Conservation (phyloP, 148 eudicot genomes). For the Suaeda aralocaspica region DNA sequence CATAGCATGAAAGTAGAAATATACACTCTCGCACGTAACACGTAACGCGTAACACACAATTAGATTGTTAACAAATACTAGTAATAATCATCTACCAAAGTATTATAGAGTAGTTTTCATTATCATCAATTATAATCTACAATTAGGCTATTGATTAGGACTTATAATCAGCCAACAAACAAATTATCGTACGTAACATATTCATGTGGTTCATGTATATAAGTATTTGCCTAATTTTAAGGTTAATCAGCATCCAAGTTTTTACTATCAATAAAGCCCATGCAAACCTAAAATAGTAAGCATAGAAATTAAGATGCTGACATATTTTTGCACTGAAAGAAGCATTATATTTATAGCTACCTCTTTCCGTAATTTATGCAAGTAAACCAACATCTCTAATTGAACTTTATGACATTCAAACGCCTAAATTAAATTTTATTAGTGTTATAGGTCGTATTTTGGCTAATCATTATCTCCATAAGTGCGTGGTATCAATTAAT, state of each 20-base stretch:
- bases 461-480: not conserved
- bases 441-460: not conserved
- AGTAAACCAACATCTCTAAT: not conserved
- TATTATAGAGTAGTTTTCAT: no score
- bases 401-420: not conserved
- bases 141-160: no score
- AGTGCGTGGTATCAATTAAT: not conserved
- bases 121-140: no score
- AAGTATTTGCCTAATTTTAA: conserved; percentile 1
- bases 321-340: conserved; percentile 2
- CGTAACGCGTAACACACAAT: no score
- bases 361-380: not conserved
- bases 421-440: not conserved
- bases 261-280: conserved; percentile 12
- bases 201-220: no score
- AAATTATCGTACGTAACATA: no score
- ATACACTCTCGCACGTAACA: no score
- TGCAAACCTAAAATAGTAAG: not conserved
- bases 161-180: no score
- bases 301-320: not conserved
- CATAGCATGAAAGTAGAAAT: no score
- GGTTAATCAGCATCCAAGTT: not conserved
- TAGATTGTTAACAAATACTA: no score
- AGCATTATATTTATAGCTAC: not conserved
- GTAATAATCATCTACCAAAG: no score